Base-by-base conservation (phyloP, 2,329 filamentous ascomycete species). In the Penicillium corylophilum region DNA sequence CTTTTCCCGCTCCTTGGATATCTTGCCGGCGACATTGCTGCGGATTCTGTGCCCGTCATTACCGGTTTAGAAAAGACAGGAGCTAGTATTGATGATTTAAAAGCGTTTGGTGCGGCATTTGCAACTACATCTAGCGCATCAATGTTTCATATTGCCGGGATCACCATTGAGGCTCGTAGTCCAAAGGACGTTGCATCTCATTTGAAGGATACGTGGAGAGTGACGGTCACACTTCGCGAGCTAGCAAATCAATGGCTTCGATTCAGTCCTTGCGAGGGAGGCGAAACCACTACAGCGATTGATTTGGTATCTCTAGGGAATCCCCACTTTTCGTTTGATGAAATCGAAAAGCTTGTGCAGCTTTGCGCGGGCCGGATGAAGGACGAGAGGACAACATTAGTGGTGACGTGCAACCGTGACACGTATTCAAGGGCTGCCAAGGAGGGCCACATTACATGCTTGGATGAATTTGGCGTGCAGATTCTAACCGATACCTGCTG, bases 401-500 rank as follows among this genome's bases (percentile, higher is more conserved):
- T 61, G 8, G 46, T 68, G n/a, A 64, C 62, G 4, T 61, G 58
- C n/a, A 52, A 50, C 10, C 61, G 64, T 5, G 44, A 48, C 7
- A 56, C 51, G 0, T 62, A 64, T 33, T 26, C 38, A 2, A 44
- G 48, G 35, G 69, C 68, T 8, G 29, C 36, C 2, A 59, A 66
- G 10, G 65, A 63, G 0, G 71, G 72, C 0, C 52, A 67, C 5
- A 46, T 73, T 2, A 50, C 57, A 0, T 45, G 45, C 6, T 35
- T 79, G 2, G 60, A 72, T 13, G 29, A 13, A 0, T 77, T 77
- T 45, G 75, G 76, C 0, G 73, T 63, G 1, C 60, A 64, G 20
- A 46, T 77, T 4, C 61, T 78, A 12, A 77, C 71, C 0, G 75
- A 79, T 53, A 77, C 74, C 0, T 79, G 76, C 47, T 79, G 76